Evolutionary conservation across 192 early-diverging fungal species (phyloP), one percentile per base, ranked within the genome.

Genomic region (Coemansia asiatica): DNA sequence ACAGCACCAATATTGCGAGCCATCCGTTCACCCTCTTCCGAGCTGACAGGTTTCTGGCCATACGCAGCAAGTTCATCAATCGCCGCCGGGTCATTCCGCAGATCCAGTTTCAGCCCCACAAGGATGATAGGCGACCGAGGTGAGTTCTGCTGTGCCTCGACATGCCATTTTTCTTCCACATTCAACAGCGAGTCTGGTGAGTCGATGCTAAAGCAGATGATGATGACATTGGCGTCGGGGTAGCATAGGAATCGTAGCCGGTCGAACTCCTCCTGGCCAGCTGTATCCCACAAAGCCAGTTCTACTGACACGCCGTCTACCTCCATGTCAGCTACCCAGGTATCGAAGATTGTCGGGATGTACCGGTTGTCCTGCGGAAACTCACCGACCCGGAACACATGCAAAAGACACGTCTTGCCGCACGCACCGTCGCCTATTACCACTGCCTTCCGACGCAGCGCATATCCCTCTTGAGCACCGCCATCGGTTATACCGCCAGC

Each of bases 261-360:
- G 82, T 96, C 94, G 73, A 96, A 95, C 69, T 98, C 96, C 84
- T 96, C 94, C 64, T 95, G 94, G 49, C 92, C 95, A 31, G 95
- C 94, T 46, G 95, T 97, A 88, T 98, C 96, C 94, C 95, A 98
- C 35, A 97, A 75, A 27, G 92, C 91, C 18, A 98, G 81, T 71
- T 97, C 91, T 18, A 97, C 90, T 21, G 83, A 85, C 75, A 87
- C 88, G 60, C 88, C 91, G 82, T 97, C 93, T 19, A 95, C 90
- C 60, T 92, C 87, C 63, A 98, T 87, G 71, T 97, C 94, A 18
- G 91, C 89, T 44, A 98, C 93, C 73, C 91, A 93, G 74, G 94
- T 96, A 63, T 98, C 96, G 78, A 96, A 97, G 33, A 95, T 89
- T 1, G 95, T 97, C 9, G 95, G 95, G 21, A 90, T 87, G 81